Percentiles rank a stretch among this genome's conserved stretches.
Conservation (phyloP, 108 stramenopile genomes). For the Skeletonema potamos region DNA sequence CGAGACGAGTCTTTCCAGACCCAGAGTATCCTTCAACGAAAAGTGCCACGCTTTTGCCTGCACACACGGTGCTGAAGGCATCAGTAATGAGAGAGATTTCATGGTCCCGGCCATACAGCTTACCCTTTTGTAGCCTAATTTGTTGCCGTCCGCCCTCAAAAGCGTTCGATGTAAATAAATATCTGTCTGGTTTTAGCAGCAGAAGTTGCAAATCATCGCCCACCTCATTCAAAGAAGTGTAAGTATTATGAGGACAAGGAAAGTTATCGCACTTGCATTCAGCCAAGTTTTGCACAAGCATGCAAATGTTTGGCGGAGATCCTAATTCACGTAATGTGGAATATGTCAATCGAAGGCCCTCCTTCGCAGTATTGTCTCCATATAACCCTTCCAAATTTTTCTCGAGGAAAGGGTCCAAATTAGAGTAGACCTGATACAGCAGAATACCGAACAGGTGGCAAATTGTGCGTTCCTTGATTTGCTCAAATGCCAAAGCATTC, state of each 20-base stretch:
- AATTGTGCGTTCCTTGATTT: background rate
- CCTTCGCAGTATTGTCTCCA: background rate
- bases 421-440: background rate
- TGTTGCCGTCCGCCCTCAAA: background rate
- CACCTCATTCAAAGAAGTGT: conserved; percentile 9
- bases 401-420: conserved; percentile 3
- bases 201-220: conserved; percentile 20
- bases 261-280: background rate
- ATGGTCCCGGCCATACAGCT: conserved; percentile 26
- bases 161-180: conserved; percentile 3
- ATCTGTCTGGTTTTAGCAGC: conserved; percentile 12
- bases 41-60: conserved; percentile 28
- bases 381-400: background rate
- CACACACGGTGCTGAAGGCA: conserved; percentile 31
- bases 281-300: conserved; percentile 8
- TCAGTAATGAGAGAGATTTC: conserved; percentile 19
- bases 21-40: conserved; percentile 36
- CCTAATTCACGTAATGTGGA: conserved; percentile 3
- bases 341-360: background rate
- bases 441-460: background rate
- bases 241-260: background rate
- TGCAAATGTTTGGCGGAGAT: conserved; percentile 5
- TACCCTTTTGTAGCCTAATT: conserved; percentile 2
- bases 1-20: conserved; percentile 29
- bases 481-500: background rate